Percentiles rank a stretch among this genome's conserved stretches.
Conservation (phyloP, 2,329 filamentous ascomycete genomes). For the Xylariales sp. region DNA sequence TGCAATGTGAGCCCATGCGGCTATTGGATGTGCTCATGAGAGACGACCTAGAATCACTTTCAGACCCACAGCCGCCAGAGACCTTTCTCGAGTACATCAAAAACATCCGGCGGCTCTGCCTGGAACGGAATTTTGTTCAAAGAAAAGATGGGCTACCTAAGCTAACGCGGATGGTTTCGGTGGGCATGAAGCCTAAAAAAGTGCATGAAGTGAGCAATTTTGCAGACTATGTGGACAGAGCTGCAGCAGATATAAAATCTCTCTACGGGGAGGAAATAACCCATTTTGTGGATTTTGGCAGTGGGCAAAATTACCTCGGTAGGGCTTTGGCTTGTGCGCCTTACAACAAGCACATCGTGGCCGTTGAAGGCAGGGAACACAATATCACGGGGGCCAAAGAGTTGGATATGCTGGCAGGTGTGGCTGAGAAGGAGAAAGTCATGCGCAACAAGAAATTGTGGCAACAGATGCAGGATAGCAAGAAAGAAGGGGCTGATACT, state of each 20-base stretch:
- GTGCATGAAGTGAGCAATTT: conserved; percentile 90
- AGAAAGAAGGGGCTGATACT: conserved; percentile 35
- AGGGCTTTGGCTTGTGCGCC: conserved; percentile 79
- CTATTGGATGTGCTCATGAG: conserved; percentile 79
- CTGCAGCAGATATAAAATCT: conserved; percentile 54
- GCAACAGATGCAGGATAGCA: conserved; percentile 44
- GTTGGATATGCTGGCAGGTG: conserved; percentile 77
- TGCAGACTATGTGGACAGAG: conserved; percentile 70
- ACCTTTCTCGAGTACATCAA: conserved; percentile 69
- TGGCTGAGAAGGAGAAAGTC: conserved; percentile 68
- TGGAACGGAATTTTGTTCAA: conserved; percentile 57
- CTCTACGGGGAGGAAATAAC: conserved; percentile 60
- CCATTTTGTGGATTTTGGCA: conserved; percentile 93
- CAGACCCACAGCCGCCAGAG: conserved; percentile 35
- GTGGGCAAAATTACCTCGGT: conserved; percentile 93
- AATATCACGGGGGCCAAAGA: conserved; percentile 83
- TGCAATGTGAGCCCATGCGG: conserved; percentile 64
- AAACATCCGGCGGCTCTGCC: conserved; percentile 63
- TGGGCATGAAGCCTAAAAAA: conserved; percentile 97
- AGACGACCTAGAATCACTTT: conserved; percentile 56
- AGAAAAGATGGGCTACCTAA: conserved; percentile 42
- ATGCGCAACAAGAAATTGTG: conserved; percentile 82
- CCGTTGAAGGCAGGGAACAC: conserved; percentile 80
- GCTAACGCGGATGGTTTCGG: conserved; percentile 66
- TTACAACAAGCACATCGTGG: conserved; percentile 82